Percentiles rank a stretch among this genome's conserved stretches.
These are phyloP conservation scores for Picochlorum sp. DNA, from an alignment of 139 green algal genomes.

Conservation along the genomic window DNA sequence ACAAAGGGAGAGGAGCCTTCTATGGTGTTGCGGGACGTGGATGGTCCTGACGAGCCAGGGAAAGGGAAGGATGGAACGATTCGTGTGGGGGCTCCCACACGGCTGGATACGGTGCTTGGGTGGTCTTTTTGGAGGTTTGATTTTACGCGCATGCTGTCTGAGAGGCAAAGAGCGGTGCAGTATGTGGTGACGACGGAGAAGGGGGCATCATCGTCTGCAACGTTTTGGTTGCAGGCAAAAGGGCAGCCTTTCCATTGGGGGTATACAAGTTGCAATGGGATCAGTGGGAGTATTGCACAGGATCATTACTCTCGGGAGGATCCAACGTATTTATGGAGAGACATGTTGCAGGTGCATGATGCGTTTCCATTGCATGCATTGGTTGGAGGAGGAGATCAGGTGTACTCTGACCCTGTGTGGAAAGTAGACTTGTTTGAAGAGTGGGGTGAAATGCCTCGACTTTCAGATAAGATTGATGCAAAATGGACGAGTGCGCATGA, in stretches of 20 bases:
- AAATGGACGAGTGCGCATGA: slow-evolving; percentile 22
- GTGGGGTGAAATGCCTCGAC: neutral
- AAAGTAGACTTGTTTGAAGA: neutral
- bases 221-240: slow-evolving; percentile 29
- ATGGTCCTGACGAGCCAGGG: neutral
- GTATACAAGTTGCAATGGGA: slow-evolving; percentile 42
- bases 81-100: neutral
- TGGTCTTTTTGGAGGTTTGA: slow-evolving; percentile 47
- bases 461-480: slow-evolving; percentile 9
- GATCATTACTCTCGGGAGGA: slow-evolving; percentile 8
- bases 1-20: neutral
- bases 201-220: slow-evolving; percentile 3
- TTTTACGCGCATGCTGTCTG: slow-evolving; percentile 15
- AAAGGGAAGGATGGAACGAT: neutral
- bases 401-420: slow-evolving; percentile 41
- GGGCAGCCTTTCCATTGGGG: slow-evolving; percentile 35
- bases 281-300: slow-evolving; percentile 15
- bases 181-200: slow-evolving; percentile 15
- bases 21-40: neutral
- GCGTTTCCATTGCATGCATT: slow-evolving; percentile 48
- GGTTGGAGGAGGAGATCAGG: slow-evolving; percentile 50
- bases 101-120: slow-evolving; percentile 19
- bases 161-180: slow-evolving; percentile 11
- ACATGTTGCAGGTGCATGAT: slow-evolving; percentile 37
- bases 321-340: slow-evolving; percentile 35